These are phyloP conservation scores for Salix suchowensis DNA, from an alignment of 345 rosid genomes.

Conservation along the genomic window DNA sequence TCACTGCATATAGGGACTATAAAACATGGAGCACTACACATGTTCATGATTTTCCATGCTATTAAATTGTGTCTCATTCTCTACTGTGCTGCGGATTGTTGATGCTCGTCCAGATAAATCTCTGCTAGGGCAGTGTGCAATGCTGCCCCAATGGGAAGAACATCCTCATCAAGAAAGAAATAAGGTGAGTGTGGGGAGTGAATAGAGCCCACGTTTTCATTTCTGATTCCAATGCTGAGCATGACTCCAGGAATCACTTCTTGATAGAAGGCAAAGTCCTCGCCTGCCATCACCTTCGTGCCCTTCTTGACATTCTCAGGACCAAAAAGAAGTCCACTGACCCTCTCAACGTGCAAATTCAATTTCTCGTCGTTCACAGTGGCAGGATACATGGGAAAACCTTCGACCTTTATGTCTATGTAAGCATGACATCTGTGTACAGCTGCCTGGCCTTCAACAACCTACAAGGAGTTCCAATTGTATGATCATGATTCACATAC, in stretches of 20 bases:
- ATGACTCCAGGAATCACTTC: conserved; percentile 66
- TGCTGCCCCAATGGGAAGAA: conserved; percentile 77
- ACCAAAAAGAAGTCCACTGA: conserved; percentile 53
- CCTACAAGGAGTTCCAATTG: conserved; percentile 36
- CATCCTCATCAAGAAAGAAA: conserved; percentile 74
- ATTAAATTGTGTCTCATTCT: not conserved
- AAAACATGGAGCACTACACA: not conserved
- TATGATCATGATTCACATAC: not conserved
- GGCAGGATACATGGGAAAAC: conserved; percentile 57
- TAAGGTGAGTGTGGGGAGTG: conserved; percentile 67
- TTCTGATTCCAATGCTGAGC: conserved; percentile 62
- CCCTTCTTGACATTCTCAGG: conserved; percentile 43
- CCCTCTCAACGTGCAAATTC: conserved; percentile 45
- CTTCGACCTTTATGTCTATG: conserved; percentile 43
- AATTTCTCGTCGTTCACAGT: conserved; percentile 53
- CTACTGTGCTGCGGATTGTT: conserved; percentile 16
- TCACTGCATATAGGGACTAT: not conserved
- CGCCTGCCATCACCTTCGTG: conserved; percentile 62
- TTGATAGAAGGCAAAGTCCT: conserved; percentile 82
- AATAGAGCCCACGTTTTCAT: conserved; percentile 58
- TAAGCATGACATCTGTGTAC: conserved; percentile 60
- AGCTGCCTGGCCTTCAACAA: conserved; percentile 58
- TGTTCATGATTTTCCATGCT: not conserved
- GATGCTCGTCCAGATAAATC: conserved; percentile 49
- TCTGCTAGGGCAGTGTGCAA: conserved; percentile 65